These are phyloP conservation scores for Helicocarpus griseus DNA, from an alignment of 2,329 filamentous ascomycete species.

Conservation along the genomic window DNA sequence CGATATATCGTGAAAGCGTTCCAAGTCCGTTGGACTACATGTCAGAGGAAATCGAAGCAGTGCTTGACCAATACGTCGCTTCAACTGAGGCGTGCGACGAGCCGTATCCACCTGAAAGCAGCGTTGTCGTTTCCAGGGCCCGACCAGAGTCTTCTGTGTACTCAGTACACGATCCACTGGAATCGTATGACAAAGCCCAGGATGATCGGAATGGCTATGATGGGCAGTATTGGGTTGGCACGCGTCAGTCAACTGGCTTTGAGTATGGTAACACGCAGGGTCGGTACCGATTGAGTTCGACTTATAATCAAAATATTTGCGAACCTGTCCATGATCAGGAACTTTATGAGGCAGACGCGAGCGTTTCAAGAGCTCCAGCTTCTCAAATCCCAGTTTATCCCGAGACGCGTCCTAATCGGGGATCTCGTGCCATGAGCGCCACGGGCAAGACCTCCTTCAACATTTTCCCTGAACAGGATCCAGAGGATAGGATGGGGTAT, in stretches of 20 bases:
- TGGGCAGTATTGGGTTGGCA: neutral
- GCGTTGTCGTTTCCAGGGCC: too few relatives aligned
- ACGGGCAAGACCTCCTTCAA: neutral
- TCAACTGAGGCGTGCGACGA: neutral
- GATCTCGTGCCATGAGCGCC: neutral
- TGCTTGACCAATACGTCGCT: neutral
- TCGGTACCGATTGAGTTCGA: neutral
- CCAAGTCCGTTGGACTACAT: neutral
- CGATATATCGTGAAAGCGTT: neutral
- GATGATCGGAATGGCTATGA: too few relatives aligned
- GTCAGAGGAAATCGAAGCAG: neutral
- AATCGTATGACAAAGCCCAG: neutral
- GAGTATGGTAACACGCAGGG: neutral
- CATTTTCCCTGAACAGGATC: too few relatives aligned
- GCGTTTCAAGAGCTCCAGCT: neutral
- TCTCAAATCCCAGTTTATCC: neutral
- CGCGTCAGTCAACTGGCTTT: neutral
- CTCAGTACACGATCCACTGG: neutral
- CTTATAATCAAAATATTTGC: slow-evolving; percentile 10
- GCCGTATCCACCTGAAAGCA: neutral
- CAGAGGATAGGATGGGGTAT: neutral
- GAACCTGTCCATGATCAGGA: neutral
- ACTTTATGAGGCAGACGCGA: neutral
- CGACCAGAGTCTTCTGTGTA: neutral
- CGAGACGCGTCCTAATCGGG: neutral